Evolutionary conservation across 805 yeast genomes (phyloP), one percentile per base, ranked within the genome.

Genomic region (Millerago galiae): DNA sequence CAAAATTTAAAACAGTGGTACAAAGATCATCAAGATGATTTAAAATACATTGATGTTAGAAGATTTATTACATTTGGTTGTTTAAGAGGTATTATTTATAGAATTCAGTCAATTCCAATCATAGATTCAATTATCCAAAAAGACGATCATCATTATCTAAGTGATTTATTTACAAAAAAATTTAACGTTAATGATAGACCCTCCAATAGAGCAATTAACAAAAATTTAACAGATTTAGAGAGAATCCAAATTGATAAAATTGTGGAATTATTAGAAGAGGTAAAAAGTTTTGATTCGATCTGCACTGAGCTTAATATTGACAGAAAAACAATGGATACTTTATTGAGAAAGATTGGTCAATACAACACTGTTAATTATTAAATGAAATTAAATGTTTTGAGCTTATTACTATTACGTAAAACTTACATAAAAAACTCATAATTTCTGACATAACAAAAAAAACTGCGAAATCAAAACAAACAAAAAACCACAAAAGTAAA

Each of bases 41-140:
- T 93, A 14, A 55, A 64, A 18, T 73, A 79, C 48, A 77, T 95
- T 34, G 99, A 93, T 60, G 68, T 93, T 4, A 71, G 98, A 48
- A 67, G 95, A 42, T 86, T 93, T 52, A 68, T 93, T 16, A 78
- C 89, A 15, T 93, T 90, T 68, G 99, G 99, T 1, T 72, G 87
- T 2, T 67, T 87, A 18, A 75, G 88, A 47, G 88, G 95, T 0
- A 55, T 93, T 6, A 82, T 95, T 8, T 89, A 89, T 58, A 65
- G 97, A 40, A 84, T 89, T 2, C 74, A 83, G 42, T 68, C 89
- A 16, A 86, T 77, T 55, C 97, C 98, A 0, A 43, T 55, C 9
- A 46, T 53, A 16, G 58, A 52, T 25, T 41, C 53, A 8, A 41
- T 48, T 14, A 28, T 52, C 17, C 40, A 42, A 13, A 37, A 45